Conservation (phyloP, 805 yeast species). For the Debaryomyces hansenii region DNA sequence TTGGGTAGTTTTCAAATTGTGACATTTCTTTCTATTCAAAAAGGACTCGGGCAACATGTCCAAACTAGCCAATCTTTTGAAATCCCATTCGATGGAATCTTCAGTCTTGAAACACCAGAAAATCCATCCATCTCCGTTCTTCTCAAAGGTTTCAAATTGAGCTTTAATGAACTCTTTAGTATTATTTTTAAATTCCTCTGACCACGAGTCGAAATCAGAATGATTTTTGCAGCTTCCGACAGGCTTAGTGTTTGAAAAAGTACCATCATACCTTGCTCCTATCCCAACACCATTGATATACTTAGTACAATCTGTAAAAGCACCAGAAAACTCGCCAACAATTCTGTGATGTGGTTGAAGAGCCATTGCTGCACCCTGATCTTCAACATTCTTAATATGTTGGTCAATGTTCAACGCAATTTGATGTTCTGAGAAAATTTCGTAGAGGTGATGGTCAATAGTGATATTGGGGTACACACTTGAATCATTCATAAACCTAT, state of each 20-base stretch:
- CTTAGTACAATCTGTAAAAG: slow-evolving; percentile 67
- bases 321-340: slow-evolving; percentile 76
- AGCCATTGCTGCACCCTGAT: slow-evolving; percentile 26
- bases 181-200: slow-evolving; percentile 38
- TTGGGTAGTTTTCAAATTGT: neutral
- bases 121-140: slow-evolving; percentile 56
- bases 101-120: slow-evolving; percentile 78
- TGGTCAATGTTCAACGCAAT: slow-evolving; percentile 9
- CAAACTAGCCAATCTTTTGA: slow-evolving; percentile 44
- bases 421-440: slow-evolving; percentile 18
- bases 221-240: slow-evolving; percentile 48
- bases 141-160: slow-evolving; percentile 55
- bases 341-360: slow-evolving; percentile 46
- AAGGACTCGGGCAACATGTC: slow-evolving; percentile 48
- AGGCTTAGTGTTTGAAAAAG: slow-evolving; percentile 23
- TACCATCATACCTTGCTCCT: slow-evolving; percentile 62
- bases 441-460: slow-evolving; percentile 29
- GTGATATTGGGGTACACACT: slow-evolving; percentile 10
- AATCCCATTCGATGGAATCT: slow-evolving; percentile 67
- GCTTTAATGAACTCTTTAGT: slow-evolving; percentile 59
- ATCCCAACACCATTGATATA: slow-evolving; percentile 71
- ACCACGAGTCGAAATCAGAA: slow-evolving; percentile 43
- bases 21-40: neutral
- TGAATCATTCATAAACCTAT: slow-evolving; percentile 11
- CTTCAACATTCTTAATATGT: slow-evolving; percentile 11